Evolutionary conservation across 116 monocot genomes (phyloP).

Genomic region (Papilionanthe hybrid): DNA sequence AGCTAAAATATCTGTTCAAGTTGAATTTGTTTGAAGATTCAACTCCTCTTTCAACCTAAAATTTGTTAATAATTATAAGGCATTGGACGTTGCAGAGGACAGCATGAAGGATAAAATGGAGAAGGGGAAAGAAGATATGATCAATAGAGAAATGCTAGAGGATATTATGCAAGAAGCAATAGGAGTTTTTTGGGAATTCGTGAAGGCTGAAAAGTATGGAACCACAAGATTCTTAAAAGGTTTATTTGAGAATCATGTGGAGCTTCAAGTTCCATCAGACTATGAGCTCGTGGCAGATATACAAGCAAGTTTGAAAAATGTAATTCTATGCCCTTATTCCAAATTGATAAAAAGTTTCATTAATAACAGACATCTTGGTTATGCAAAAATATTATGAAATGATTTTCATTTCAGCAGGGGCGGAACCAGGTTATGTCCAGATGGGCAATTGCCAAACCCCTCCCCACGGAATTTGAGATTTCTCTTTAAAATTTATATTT

Average conservation of each 20-base stretch:
- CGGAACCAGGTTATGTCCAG: too few species aligned
- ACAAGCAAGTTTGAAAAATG: conserved; percentile 30
- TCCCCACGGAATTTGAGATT: too few species aligned
- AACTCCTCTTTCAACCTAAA: background rate
- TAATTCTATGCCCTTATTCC: background rate
- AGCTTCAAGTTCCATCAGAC: conserved; percentile 55
- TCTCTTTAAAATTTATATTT: too few species aligned
- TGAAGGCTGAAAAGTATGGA: conserved; percentile 61
- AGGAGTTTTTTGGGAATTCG: conserved; percentile 55
- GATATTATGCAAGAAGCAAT: conserved; percentile 54
- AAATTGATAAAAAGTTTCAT: too few species aligned
- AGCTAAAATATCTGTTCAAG: background rate
- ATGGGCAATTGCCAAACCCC: too few species aligned
- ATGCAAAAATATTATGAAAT: too few species aligned
- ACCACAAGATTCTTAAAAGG: conserved; percentile 41
- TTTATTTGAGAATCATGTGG: conserved; percentile 29
- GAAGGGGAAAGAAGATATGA: conserved; percentile 22
- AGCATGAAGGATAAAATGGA: conserved; percentile 44
- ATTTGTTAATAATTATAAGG: background rate
- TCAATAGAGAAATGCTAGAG: conserved; percentile 43
- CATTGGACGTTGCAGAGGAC: conserved; percentile 41
- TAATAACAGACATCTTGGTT: too few species aligned
- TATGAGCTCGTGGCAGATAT: conserved; percentile 21
- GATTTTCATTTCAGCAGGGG: too few species aligned
- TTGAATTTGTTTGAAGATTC: background rate